Percentiles rank a stretch among this genome's conserved stretches.
Evolutionary conservation across 805 yeast genomes (phyloP).

Genomic region (Sugiyamaella boreocaroliniensis): DNA sequence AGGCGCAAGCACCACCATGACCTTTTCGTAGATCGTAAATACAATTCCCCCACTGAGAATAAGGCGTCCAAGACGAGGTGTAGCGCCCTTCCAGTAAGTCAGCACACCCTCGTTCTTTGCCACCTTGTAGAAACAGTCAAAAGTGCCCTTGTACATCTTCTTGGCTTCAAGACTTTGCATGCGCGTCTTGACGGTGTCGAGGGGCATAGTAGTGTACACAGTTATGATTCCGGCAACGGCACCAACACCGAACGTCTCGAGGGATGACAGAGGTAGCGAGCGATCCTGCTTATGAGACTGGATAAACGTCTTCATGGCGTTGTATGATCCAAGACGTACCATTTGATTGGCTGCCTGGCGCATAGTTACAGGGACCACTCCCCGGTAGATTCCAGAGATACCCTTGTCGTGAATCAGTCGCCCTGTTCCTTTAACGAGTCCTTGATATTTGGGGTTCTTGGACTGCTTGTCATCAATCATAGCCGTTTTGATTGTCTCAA

Average conservation of each 20-base stretch:
- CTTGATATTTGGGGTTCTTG: slow-evolving; percentile 64
- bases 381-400: slow-evolving; percentile 75
- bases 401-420: slow-evolving; percentile 72
- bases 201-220: slow-evolving; percentile 91
- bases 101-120: slow-evolving; percentile 81
- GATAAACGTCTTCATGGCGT: slow-evolving; percentile 70
- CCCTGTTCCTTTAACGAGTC: slow-evolving; percentile 55
- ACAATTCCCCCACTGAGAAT: slow-evolving; percentile 95
- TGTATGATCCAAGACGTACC: slow-evolving; percentile 88
- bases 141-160: slow-evolving; percentile 61
- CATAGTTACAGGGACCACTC: slow-evolving; percentile 84
- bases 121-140: slow-evolving; percentile 74
- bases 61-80: slow-evolving; percentile 90
- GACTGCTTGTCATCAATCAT: slow-evolving; percentile 87
- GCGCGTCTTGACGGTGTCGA: slow-evolving; percentile 91
- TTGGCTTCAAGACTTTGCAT: slow-evolving; percentile 89
- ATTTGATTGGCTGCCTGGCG: slow-evolving; percentile 96
- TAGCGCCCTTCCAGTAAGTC: slow-evolving; percentile 97
- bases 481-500: slow-evolving; percentile 93
- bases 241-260: slow-evolving; percentile 80
- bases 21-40: slow-evolving; percentile 90
- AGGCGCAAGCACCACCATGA: slow-evolving; percentile 45
- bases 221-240: slow-evolving; percentile 86
- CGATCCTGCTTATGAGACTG: slow-evolving; percentile 69
- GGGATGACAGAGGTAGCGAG: slow-evolving; percentile 66